Conservation (phyloP, 1,284 basidiomycete genomes). For the Tausonia pullulans region DNA sequence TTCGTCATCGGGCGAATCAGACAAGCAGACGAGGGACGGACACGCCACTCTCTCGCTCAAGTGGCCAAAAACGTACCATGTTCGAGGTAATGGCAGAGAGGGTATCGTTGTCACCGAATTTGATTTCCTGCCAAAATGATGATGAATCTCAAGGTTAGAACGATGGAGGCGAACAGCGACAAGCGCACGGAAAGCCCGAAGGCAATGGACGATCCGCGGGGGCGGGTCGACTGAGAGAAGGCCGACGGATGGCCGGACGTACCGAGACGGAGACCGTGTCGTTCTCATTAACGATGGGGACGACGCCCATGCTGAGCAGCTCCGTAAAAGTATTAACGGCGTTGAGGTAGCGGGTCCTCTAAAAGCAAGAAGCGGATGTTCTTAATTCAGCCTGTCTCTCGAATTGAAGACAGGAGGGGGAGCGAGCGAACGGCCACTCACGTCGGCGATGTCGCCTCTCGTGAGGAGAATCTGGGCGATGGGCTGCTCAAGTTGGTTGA, state of each 20-base stretch:
- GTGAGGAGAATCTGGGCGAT: constrained; percentile 94
- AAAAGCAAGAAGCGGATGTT: background rate
- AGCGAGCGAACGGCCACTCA: constrained; percentile 37
- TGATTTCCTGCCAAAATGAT: constrained; percentile 68
- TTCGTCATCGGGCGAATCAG: background rate
- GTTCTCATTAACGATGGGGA: constrained; percentile 94
- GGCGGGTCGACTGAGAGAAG: background rate
- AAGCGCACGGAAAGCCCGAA: no score
- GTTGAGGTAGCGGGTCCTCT: constrained; percentile 87
- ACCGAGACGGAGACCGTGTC: constrained; percentile 92
- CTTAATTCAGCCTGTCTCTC: background rate
- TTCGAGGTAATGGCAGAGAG: constrained; percentile 92
- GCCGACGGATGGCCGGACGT: constrained; percentile 30
- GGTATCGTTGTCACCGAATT: constrained; percentile 99
- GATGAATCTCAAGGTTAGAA: background rate
- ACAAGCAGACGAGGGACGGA: background rate
- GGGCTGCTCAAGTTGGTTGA: constrained; percentile 82
- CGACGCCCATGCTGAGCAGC: constrained; percentile 75
- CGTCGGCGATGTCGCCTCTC: constrained; percentile 91
- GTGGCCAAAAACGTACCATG: constrained; percentile 44
- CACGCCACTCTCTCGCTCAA: background rate
- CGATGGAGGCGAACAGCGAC: background rate
- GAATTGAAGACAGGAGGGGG: background rate
- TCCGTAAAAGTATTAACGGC: constrained; percentile 88
- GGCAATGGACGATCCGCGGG: background rate